Percentiles rank a stretch among this genome's conserved stretches.
Evolutionary conservation across 1,284 basidiomycete species (phyloP).

Genomic region (Amylostereum areolatum): DNA sequence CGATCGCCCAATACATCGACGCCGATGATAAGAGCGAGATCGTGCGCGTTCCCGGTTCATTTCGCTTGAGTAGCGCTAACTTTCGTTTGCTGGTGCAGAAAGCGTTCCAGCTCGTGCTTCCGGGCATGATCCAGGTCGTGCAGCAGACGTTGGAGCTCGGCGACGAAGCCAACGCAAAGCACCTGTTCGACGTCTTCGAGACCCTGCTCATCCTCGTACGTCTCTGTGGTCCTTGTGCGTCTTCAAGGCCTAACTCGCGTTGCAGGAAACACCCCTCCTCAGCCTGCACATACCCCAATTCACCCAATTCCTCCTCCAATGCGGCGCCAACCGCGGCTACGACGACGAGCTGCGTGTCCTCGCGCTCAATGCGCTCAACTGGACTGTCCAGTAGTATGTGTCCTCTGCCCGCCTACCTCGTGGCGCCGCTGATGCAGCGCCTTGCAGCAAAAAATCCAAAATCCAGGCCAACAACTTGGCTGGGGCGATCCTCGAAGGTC

Average conservation of each 20-base stretch:
- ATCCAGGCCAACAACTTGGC: slow-evolving; percentile 87
- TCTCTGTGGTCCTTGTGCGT: slow-evolving; percentile 6
- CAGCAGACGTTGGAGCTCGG: slow-evolving; percentile 80
- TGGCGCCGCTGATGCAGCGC: slow-evolving; percentile 1
- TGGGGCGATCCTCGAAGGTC: slow-evolving; percentile 81
- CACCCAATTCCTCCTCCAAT: slow-evolving; percentile 84
- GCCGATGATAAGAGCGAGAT: slow-evolving; percentile 84
- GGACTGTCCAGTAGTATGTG: slow-evolving; percentile 88
- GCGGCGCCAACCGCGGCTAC: slow-evolving; percentile 76
- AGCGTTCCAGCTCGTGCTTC: slow-evolving; percentile 87
- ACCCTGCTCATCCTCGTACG: slow-evolving; percentile 86
- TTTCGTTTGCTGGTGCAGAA: slow-evolving; percentile 39
- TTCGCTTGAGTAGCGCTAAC: slow-evolving; percentile 2
- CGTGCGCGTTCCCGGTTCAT: slow-evolving; percentile 38
- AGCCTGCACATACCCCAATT: slow-evolving; percentile 87
- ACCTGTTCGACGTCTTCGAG: slow-evolving; percentile 95
- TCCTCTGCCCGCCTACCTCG: not conserved
- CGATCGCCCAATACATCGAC: slow-evolving; percentile 93
- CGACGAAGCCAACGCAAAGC: slow-evolving; percentile 81
- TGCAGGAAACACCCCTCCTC: slow-evolving; percentile 86
- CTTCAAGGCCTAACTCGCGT: slow-evolving; percentile 5
- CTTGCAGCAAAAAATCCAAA: slow-evolving; percentile 89
- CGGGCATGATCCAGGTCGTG: slow-evolving; percentile 87
- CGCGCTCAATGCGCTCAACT: slow-evolving; percentile 91
- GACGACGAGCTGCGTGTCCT: slow-evolving; percentile 85